These are phyloP conservation scores for Candida methanosorbosa DNA, from an alignment of 805 yeast species.

Conservation along the genomic window DNA sequence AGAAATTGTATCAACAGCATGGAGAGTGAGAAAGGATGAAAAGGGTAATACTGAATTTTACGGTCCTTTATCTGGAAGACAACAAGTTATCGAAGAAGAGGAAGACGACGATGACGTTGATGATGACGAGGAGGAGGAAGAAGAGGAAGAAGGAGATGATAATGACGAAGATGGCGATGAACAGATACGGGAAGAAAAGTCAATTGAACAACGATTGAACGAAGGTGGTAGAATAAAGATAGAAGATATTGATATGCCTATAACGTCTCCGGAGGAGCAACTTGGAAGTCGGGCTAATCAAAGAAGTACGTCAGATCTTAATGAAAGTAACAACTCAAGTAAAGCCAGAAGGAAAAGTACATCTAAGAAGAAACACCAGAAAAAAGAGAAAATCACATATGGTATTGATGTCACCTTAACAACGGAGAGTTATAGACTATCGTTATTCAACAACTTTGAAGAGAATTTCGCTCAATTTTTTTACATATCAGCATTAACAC, in stretches of 20 bases:
- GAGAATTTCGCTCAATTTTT: constrained; percentile 19
- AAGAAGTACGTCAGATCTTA: too few species aligned
- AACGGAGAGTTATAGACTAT: constrained; percentile 2
- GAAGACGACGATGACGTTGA: constrained; percentile 4
- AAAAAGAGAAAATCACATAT: too few species aligned
- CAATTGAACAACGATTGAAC: too few species aligned
- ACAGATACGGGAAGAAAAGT: constrained; percentile 1
- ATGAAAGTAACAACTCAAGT: too few species aligned
- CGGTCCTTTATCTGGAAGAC: constrained; percentile 27
- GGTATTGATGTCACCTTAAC: constrained; percentile 10
- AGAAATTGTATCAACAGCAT: constrained; percentile 23
- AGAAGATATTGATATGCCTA: too few species aligned
- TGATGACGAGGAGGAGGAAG: constrained; percentile 1
- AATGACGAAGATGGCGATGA: constrained; percentile 2
- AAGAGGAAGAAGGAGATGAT: constrained; percentile 1
- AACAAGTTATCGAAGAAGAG: constrained; percentile 17
- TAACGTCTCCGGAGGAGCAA: constrained; percentile 2
- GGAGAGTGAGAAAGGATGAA: constrained; percentile 22
- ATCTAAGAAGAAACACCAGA: too few species aligned
- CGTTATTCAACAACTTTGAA: constrained; percentile 13
- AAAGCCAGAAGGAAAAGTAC: too few species aligned
- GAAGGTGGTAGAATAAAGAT: too few species aligned
- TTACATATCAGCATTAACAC: constrained; percentile 12
- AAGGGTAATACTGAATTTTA: constrained; percentile 23
- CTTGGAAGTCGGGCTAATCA: constrained; percentile 2